Base-by-base conservation (phyloP, 495 filamentous ascomycete genomes). In the Tuber microsphaerosporum region DNA sequence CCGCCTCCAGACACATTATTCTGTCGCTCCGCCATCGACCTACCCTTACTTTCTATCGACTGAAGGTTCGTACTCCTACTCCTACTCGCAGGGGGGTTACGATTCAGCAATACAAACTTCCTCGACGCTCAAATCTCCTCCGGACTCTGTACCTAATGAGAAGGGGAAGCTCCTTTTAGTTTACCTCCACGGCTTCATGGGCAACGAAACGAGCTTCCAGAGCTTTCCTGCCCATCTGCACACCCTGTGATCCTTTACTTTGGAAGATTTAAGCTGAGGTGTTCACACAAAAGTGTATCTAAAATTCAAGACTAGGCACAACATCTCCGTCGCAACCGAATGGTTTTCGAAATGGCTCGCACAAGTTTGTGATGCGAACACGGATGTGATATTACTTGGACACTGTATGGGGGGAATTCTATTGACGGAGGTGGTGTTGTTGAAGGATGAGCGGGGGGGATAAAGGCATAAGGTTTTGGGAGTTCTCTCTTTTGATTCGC, bases 151-250 rank as follows among this genome's bases (percentile, higher is more conserved):
- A 26, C 12, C 56, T 14, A 16, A 26, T 1, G 56, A 26, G 26
- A 75, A 73, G 43, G 69, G 94, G 74, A 91, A 85, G 43, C 86
- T 98, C 19, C 86, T 98, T 1, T 79, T 97, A 14, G 84, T 98
- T 34, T 97, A 93, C 82, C 90, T 98, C 79, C 94, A 97, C 85
- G 94, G 94, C 68, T 97, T 97, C 85, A 92, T 94, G 89, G 94
- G 94, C 43, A 91, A 91, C 70, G 93, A 96, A 84, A 90, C 90
- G 22, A 94, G 91, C 77, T 98, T 98, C 80, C 90, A 91, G 75
- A 90, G 90, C 42, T 94, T 97, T 77, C 94, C 94, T 1, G 91
- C 90, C 8, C 93, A 98, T 84, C 88, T 97, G 0, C 94, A 98
- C 84, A 88, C 89, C 81, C 85, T 92, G 39, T 85, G 97, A 44